These are phyloP conservation scores for Aureobasidium mangrovei DNA, from an alignment of 2,329 filamentous ascomycete genomes.

Conservation along the genomic window DNA sequence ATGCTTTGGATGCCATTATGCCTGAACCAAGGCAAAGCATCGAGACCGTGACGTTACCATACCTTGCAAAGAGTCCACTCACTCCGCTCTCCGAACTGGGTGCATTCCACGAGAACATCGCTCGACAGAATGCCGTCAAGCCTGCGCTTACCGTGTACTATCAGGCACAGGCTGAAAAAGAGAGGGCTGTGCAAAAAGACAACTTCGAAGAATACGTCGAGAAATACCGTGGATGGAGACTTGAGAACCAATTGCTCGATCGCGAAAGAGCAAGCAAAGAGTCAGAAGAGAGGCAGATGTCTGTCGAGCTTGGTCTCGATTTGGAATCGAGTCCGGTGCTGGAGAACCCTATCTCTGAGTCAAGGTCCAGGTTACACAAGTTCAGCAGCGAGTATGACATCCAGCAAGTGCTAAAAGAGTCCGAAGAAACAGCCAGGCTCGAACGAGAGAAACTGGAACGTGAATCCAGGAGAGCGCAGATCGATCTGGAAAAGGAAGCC, in stretches of 20 bases:
- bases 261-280: conserved; percentile 33
- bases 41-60: conserved; percentile 37
- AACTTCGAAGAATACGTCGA: conserved; percentile 27
- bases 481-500: conserved; percentile 69
- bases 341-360: conserved; percentile 42
- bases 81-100: conserved; percentile 37
- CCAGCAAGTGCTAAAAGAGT: conserved; percentile 63
- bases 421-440: conserved; percentile 60
- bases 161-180: conserved; percentile 18
- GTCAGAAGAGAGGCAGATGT: conserved; percentile 27
- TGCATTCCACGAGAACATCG: conserved; percentile 28
- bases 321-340: conserved; percentile 35
- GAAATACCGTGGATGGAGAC: conserved; percentile 34
- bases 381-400: conserved; percentile 66
- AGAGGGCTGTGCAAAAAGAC: conserved; percentile 16
- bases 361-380: conserved; percentile 42
- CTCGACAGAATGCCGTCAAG: conserved; percentile 27
- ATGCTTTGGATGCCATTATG: conserved; percentile 15
- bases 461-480: conserved; percentile 56
- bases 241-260: conserved; percentile 33
- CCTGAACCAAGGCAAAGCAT: conserved; percentile 28
- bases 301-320: conserved; percentile 29
- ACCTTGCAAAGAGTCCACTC: conserved; percentile 35
- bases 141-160: conserved; percentile 25
- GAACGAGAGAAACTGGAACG: conserved; percentile 50